Evolutionary conservation across 1,284 basidiomycete genomes (phyloP).

Genomic region (Sanghuangporus sanghuang): DNA sequence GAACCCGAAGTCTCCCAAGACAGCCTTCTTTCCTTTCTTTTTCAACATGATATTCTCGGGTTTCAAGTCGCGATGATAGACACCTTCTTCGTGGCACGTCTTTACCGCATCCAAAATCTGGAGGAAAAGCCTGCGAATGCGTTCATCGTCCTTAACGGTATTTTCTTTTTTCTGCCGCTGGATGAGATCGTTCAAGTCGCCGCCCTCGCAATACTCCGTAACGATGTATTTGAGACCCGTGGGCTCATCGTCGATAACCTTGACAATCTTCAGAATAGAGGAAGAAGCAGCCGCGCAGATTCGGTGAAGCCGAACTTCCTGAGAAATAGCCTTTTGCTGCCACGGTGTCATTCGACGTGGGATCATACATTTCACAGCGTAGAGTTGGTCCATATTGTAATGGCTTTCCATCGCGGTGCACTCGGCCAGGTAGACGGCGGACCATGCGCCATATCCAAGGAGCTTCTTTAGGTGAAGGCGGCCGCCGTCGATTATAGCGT

Average conservation of each 20-base stretch:
- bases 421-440: conserved; percentile 90
- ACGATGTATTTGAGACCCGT: conserved; percentile 52
- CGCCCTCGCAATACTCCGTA: conserved; percentile 75
- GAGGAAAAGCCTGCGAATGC: conserved; percentile 85
- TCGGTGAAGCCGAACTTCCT: conserved; percentile 45
- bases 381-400: conserved; percentile 47
- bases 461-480: not conserved
- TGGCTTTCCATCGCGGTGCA: conserved; percentile 33
- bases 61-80: conserved; percentile 97
- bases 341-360: conserved; percentile 20
- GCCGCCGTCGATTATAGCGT: not conserved
- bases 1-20: conserved; percentile 95
- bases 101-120: conserved; percentile 94
- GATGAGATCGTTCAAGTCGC: conserved; percentile 90
- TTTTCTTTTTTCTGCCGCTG: conserved; percentile 45
- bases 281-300: conserved; percentile 43
- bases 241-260: conserved; percentile 45
- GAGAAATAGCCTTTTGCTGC: conserved; percentile 44
- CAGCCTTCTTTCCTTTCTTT: conserved; percentile 55
- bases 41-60: conserved; percentile 96
- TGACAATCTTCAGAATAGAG: conserved; percentile 57
- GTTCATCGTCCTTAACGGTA: conserved; percentile 71
- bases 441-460: conserved; percentile 70
- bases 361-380: conserved; percentile 60
- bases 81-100: conserved; percentile 81